Conservation (phyloP, 1,284 basidiomycete species). For the Papiliotrema laurentii region DNA sequence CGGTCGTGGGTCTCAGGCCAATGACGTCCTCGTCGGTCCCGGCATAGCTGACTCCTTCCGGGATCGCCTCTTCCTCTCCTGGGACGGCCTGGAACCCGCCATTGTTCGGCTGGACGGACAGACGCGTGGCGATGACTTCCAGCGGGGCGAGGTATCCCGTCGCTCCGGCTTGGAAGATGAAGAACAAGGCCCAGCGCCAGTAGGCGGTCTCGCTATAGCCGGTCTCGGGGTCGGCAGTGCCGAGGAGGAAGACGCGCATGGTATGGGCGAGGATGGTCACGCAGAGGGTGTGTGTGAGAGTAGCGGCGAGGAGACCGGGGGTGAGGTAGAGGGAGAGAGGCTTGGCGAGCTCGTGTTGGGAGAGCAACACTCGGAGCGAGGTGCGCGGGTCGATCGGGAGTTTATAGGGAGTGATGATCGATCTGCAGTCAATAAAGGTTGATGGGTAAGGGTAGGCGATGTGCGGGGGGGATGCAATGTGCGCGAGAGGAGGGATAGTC, state of each 20-base stretch:
- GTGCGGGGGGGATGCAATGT: not conserved
- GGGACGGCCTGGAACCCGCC: conserved; percentile 62
- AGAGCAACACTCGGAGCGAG: conserved; percentile 68
- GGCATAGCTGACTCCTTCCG: conserved; percentile 59
- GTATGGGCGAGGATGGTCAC: conserved; percentile 64
- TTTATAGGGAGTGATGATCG: conserved; percentile 80
- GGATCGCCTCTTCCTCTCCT: conserved; percentile 57
- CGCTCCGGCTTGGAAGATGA: conserved; percentile 56
- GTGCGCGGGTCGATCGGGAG: conserved; percentile 61
- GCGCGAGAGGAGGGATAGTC: not conserved
- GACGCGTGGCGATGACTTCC: conserved; percentile 73
- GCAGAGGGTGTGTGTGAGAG: conserved; percentile 63
- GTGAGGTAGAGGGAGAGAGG: conserved; percentile 80
- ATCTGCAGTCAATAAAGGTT: conserved; percentile 49
- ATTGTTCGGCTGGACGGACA: conserved; percentile 80
- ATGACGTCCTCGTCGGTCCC: conserved; percentile 83
- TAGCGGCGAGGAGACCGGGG: conserved; percentile 69
- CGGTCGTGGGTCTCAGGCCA: conserved; percentile 72
- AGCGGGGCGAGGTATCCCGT: conserved; percentile 68
- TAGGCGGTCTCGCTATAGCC: conserved; percentile 16
- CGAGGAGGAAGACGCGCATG: conserved; percentile 63
- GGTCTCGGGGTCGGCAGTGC: conserved; percentile 41
- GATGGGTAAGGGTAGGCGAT: not conserved
- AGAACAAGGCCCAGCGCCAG: conserved; percentile 53
- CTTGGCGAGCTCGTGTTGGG: conserved; percentile 70